phyloP scores from a whole-genome alignment of 2,329 filamentous ascomycete species.

The Hypocreales sp. region DNA sequence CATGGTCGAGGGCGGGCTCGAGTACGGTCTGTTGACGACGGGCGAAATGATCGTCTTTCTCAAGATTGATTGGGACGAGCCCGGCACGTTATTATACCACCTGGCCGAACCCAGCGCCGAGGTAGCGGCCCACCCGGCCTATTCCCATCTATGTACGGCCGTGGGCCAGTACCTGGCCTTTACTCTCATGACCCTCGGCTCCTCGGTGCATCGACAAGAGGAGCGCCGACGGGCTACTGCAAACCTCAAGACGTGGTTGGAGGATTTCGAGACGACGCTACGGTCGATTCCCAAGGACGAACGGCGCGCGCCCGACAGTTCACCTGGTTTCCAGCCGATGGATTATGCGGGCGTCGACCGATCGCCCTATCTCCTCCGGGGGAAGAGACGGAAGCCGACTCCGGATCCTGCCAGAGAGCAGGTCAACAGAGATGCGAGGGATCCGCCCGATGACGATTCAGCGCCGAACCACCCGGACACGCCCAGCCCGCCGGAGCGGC shows the following conservation, averaged over 20 bases:
- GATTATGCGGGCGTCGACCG: conserved; percentile 8
- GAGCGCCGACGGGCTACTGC: no score
- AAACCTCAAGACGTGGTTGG: conserved; percentile 5
- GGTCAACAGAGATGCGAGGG: not conserved
- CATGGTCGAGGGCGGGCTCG: conserved; percentile 28
- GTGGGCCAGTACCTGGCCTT: conserved; percentile 12
- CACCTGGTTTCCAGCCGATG: conserved; percentile 4
- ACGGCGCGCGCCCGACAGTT: conserved; percentile 4
- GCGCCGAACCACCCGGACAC: conserved; percentile 1
- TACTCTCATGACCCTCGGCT: not conserved
- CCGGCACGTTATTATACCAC: conserved; percentile 14
- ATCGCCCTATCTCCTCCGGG: conserved; percentile 3
- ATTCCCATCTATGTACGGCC: conserved; percentile 9
- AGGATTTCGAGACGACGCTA: conserved; percentile 11
- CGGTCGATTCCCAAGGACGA: conserved; percentile 8
- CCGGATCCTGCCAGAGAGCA: not conserved
- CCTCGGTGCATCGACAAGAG: not conserved
- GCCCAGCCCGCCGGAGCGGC: conserved; percentile 1
- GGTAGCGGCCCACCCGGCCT: conserved; percentile 7
- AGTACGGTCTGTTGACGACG: conserved; percentile 26
- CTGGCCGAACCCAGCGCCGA: conserved; percentile 14
- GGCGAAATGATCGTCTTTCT: conserved; percentile 28
- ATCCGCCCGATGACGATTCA: not conserved
- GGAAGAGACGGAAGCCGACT: no score
- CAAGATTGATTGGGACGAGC: conserved; percentile 14